A percentile compares a stretch with the other conserved stretches of the same genome.
phyloP scores from a whole-genome alignment of 805 yeast species.

The Huiozyma sinensis region DNA sequence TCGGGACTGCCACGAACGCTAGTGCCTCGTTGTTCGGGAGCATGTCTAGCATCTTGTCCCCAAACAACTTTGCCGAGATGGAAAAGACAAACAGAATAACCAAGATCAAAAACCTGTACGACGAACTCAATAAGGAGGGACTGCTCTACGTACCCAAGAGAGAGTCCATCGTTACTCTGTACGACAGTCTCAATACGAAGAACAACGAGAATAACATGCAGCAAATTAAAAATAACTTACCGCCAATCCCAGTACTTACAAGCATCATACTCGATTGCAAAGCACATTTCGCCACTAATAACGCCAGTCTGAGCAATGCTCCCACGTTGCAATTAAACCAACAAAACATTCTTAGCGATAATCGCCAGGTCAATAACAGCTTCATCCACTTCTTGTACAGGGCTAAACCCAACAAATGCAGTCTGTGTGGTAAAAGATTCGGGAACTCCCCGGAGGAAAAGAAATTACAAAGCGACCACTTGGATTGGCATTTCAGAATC shows the following conservation, averaged over 20 bases:
- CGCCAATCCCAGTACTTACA: constrained; percentile 15
- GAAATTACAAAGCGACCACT: constrained; percentile 48
- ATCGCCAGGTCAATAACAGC: constrained; percentile 21
- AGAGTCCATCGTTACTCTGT: constrained; percentile 22
- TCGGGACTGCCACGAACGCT: background rate
- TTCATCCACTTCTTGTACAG: constrained; percentile 24
- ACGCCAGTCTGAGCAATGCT: constrained; percentile 21
- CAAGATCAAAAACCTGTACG: constrained; percentile 13
- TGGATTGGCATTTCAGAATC: constrained; percentile 94
- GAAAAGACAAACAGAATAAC: constrained; percentile 12
- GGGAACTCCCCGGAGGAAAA: constrained; percentile 47
- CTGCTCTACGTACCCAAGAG: constrained; percentile 18
- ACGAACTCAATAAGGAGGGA: constrained; percentile 16
- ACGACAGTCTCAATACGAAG: constrained; percentile 12
- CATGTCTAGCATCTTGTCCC: constrained; percentile 5
- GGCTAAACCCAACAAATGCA: constrained; percentile 65
- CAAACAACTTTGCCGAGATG: constrained; percentile 10
- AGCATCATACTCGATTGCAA: constrained; percentile 23
- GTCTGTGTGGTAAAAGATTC: constrained; percentile 83
- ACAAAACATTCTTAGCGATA: constrained; percentile 24
- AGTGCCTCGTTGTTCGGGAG: constrained; percentile 16
- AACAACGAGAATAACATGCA: constrained; percentile 3
- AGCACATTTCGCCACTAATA: constrained; percentile 23
- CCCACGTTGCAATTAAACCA: constrained; percentile 25
- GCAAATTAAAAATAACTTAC: constrained; percentile 9